phyloP scores from a whole-genome alignment of 495 filamentous ascomycete species.

The Echria macrotheca region DNA sequence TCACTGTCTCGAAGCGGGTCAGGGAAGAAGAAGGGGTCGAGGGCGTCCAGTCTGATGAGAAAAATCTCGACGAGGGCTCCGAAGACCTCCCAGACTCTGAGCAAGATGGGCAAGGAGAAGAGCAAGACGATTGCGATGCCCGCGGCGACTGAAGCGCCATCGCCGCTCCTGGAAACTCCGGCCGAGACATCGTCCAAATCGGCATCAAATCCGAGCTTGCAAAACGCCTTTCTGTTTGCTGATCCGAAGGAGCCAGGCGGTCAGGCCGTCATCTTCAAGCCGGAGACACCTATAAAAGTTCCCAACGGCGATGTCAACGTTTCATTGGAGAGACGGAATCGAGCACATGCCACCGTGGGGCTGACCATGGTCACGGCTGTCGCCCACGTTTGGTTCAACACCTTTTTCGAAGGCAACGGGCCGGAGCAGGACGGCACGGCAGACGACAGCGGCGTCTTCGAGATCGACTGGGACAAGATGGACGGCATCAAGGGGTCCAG shows the following conservation, averaged over 20 bases:
- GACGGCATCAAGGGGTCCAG: conserved; percentile 70
- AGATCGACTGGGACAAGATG: conserved; percentile 57
- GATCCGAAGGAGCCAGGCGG: conserved; percentile 44
- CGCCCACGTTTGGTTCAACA: conserved; percentile 94
- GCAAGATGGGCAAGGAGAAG: conserved; percentile 8
- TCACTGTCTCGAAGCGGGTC: conserved; percentile 17
- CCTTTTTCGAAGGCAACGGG: conserved; percentile 81
- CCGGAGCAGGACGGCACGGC: conserved; percentile 51
- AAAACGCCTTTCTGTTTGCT: conserved; percentile 16
- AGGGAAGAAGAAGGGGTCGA: conserved; percentile 15
- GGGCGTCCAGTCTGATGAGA: conserved; percentile 16
- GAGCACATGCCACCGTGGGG: conserved; percentile 69
- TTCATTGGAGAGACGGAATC: conserved; percentile 65
- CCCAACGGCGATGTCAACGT: conserved; percentile 85
- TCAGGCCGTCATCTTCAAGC: conserved; percentile 71
- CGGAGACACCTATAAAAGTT: conserved; percentile 53
- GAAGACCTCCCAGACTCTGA: conserved; percentile 12
- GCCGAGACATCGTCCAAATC: conserved; percentile 16
- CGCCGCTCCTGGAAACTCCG: background rate
- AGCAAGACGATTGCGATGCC: conserved; percentile 27
- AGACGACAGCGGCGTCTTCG: conserved; percentile 49
- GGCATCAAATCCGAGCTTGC: conserved; percentile 17
- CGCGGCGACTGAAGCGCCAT: conserved; percentile 4
- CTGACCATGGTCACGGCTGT: conserved; percentile 87
- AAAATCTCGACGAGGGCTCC: conserved; percentile 20